Base-by-base conservation (phyloP, 2,329 filamentous ascomycete species). In the Diaporthe eres region DNA sequence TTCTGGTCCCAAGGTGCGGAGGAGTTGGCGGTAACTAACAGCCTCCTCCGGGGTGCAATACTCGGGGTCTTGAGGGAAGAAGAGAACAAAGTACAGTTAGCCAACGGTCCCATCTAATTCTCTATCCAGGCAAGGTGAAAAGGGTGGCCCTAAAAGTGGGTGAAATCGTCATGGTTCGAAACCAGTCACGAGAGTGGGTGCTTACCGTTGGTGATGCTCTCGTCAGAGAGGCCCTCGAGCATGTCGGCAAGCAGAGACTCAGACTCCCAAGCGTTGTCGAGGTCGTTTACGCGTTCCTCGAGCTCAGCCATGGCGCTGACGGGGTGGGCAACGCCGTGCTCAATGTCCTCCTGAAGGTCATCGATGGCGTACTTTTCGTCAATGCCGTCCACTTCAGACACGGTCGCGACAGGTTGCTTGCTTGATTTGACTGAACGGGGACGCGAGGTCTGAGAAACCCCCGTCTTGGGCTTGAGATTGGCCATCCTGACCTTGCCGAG, bases 1-100 rank as follows among this genome's bases (percentile, higher is more conserved):
- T 77, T 91, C 90, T 31, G 94, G 94, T n/a, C 96, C 96, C 77
- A 95, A 87, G 71, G 91, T 88, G 81, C 94, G 94, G 76, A 98
- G 88, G 78, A 94, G 89, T 80, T 92, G 90, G 78, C 94, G 92
- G 82, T 92, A 94, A 25, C 88, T 86, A 76, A 89, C 86, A 37
- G 93, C 91, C 85, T 98, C 93, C 77, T 94, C 90, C 15, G 91
- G 87, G 1, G 92, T 92, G 84, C 93, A 94, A 37, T 86, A 85
- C 76, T 89, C 88, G 51, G 89, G 81, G 79, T 85, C 85, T 83
- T 76, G 15, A 44, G 17, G 31, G 8, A 58, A 13, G 17, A 49
- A 34, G 17, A 49, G 31, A n/a, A 39, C 28, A 25, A 74, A 58
- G 49, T 53, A 71, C 63, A 51, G 53, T 78, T 51, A 74, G 76